A percentile compares a stretch with the other conserved stretches of the same genome.
These are phyloP conservation scores for Gomphus bonarii DNA, from an alignment of 1,284 basidiomycete species.

Conservation along the genomic window DNA sequence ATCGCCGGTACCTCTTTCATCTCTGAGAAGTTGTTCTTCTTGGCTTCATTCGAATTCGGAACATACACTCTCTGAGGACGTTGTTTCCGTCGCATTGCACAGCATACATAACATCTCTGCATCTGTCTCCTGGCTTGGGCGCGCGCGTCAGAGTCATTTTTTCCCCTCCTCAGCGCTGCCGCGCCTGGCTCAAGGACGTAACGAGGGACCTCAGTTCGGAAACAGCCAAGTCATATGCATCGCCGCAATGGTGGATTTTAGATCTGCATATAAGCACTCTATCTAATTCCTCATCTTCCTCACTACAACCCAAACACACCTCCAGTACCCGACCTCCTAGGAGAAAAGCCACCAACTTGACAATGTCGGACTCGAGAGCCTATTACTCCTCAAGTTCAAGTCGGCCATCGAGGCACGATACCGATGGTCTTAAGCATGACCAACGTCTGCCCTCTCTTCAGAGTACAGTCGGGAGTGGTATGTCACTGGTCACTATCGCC, in stretches of 20 bases:
- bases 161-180: background rate
- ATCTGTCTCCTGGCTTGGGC: background rate
- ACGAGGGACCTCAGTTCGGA: background rate
- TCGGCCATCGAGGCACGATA: background rate
- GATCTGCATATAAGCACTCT: background rate
- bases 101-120: background rate
- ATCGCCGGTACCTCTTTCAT: background rate
- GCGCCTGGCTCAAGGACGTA: constrained; percentile 2
- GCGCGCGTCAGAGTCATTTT: constrained; percentile 3
- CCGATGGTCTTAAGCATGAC: background rate
- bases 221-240: constrained; percentile 3
- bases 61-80: background rate
- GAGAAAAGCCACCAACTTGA: background rate
- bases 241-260: background rate
- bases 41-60: background rate
- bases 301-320: background rate
- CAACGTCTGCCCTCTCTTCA: background rate
- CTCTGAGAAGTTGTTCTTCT: background rate
- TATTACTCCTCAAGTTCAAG: background rate
- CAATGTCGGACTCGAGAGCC: background rate
- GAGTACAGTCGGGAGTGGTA: background rate
- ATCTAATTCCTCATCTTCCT: background rate
- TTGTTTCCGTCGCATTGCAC: background rate
- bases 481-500: background rate
- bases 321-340: background rate